Evolutionary conservation across 345 rosid species (phyloP), one percentile per base, ranked within the genome.

Genomic region (Eucalyptus cladocalyx): DNA sequence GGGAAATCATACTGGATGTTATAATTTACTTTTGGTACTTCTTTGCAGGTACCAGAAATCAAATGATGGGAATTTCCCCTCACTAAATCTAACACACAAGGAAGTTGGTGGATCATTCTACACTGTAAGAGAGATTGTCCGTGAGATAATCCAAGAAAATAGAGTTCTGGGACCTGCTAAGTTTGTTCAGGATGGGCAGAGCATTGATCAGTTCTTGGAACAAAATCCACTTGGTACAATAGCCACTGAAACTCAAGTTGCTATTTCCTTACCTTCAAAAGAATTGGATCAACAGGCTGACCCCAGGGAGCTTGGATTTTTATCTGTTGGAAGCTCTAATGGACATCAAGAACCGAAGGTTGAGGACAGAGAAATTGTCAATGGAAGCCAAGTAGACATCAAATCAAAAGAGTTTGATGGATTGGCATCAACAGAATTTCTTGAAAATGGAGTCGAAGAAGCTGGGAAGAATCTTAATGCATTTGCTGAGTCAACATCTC

Each of bases 21-120:
- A 87, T 42, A 87, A 30, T 89, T 80, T 58, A 80, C 89, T 87
- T 87, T 89, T 17, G 88, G 72, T 88, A 90, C 30, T 88, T 92
- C 89, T 92, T 90, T 92, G 88, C 93, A 96, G 99, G 94, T 94
- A 96, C 90, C 99, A 98, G 89, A 92, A 88, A 13, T 90, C 89
- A 83, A 95, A 98, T 93, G 92, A 91, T 92, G 98, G 99, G 86
- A 94, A 86, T 88, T 97, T 98, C 90, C 98, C 97, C 88, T 95
- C 98, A 16, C 94, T 96, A 88, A 96, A 92, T 87, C 97, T 98
- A 87, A 95, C 99, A 23, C 99, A 98, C 90, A 97, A 94, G 93
- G 97, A 96, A 94, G 98, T 97, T 54, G 99, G 99, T 87, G 99
- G 99, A 14, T 97, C 99, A 76, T 98, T 98, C 93, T 98, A 98